Percentiles rank a stretch among this genome's conserved stretches.
These are phyloP conservation scores for Colletotrichum somersetense DNA, from an alignment of 2,329 filamentous ascomycete genomes.

Conservation along the genomic window DNA sequence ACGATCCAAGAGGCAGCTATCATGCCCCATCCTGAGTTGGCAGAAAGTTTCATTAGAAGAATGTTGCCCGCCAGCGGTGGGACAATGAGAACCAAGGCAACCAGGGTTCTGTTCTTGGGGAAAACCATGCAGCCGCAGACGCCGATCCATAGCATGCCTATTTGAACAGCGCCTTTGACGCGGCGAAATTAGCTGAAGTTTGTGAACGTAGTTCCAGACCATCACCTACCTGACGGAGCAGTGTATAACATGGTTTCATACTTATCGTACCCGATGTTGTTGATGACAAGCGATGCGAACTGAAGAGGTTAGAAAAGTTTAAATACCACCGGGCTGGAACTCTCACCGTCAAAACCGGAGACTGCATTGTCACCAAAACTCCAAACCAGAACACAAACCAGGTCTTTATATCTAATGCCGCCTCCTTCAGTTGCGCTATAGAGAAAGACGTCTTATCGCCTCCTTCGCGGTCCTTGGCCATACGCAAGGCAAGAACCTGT, in stretches of 20 bases:
- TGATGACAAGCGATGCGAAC: slow-evolving; percentile 64
- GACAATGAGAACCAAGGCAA: slow-evolving; percentile 55
- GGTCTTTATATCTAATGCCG: slow-evolving; percentile 57
- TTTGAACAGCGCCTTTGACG: slow-evolving; percentile 56
- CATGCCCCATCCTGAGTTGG: slow-evolving; percentile 59
- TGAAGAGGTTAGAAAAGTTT: slow-evolving; percentile 30
- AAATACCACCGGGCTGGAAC: fast-evolving
- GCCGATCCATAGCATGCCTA: slow-evolving; percentile 60
- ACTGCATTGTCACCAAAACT: slow-evolving; percentile 60
- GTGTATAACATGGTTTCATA: slow-evolving; percentile 61
- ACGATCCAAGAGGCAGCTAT: slow-evolving; percentile 62
- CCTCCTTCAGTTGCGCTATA: slow-evolving; percentile 57
- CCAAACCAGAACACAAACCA: slow-evolving; percentile 61
- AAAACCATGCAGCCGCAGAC: slow-evolving; percentile 54
- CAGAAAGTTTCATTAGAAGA: slow-evolving; percentile 57
- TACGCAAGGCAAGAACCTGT: slow-evolving; percentile 53
- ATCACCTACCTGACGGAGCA: slow-evolving; percentile 52
- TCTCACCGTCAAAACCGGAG: slow-evolving; percentile 57
- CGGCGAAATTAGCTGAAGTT: background rate
- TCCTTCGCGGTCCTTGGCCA: slow-evolving; percentile 50
- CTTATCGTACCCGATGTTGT: slow-evolving; percentile 58
- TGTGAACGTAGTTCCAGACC: background rate
- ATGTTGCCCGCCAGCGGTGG: slow-evolving; percentile 59
- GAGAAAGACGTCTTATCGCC: slow-evolving; percentile 58
- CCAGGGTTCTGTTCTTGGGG: slow-evolving; percentile 54